Conservation (phyloP, 2,329 filamentous ascomycete genomes). For the Verticillium zaregamsianum region DNA sequence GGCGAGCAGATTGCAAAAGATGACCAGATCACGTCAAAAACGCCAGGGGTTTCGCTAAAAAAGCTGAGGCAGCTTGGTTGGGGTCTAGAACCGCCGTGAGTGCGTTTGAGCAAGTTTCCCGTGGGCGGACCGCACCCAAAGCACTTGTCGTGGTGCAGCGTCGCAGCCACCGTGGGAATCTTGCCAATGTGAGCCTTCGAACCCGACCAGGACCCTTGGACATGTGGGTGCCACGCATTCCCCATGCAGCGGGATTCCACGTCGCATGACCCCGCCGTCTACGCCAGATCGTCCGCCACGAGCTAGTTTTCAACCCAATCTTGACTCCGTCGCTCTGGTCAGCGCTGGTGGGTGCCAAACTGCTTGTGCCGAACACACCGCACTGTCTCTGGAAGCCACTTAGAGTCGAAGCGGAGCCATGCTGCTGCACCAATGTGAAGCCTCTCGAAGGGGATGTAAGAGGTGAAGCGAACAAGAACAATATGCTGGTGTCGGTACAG, state of each 20-base stretch:
- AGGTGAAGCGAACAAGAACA: too few species aligned
- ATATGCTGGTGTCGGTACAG: too few species aligned
- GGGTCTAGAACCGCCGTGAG: neutral
- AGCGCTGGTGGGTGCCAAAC: neutral
- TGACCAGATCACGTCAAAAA: neutral
- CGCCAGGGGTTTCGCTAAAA: neutral
- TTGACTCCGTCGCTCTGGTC: neutral
- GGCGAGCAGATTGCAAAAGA: neutral
- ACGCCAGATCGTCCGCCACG: neutral
- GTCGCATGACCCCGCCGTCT: neutral
- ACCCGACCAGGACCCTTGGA: neutral
- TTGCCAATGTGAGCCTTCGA: neutral
- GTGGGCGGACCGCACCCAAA: neutral
- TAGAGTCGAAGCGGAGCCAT: too few species aligned
- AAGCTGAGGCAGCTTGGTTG: neutral
- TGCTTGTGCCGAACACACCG: too few species aligned
- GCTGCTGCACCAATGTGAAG: too few species aligned
- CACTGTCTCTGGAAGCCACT: too few species aligned
- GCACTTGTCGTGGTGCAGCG: neutral
- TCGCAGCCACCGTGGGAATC: neutral
- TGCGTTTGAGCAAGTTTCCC: slow-evolving; percentile 2
- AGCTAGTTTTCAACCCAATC: neutral
- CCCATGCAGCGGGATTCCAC: neutral
- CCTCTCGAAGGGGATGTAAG: too few species aligned
- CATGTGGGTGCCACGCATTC: neutral